Evolutionary conservation across 345 rosid genomes (phyloP).

Genomic region (Rhodamnia argentea): DNA sequence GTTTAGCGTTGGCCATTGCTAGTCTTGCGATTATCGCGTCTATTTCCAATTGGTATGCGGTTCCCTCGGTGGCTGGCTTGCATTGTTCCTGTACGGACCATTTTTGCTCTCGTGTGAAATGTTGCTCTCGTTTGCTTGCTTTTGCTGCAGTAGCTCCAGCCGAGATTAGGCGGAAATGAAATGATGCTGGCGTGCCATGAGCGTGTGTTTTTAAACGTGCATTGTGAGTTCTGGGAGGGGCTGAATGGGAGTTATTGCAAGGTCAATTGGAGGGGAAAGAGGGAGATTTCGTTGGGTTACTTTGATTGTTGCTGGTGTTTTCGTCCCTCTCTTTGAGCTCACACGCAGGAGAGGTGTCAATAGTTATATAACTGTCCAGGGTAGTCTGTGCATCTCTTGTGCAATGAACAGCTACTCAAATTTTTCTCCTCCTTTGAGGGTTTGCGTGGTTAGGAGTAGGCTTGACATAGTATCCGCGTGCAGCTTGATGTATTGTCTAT

Average conservation of each 20-base stretch:
- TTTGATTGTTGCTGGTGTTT: not conserved
- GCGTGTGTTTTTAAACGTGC: not conserved
- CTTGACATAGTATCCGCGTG: rapidly evolving
- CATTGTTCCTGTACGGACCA: not conserved
- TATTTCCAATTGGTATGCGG: not conserved
- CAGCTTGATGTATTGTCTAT: not conserved
- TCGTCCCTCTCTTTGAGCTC: not conserved
- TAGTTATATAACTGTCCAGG: not conserved
- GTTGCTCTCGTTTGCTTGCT: not conserved
- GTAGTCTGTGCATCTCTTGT: not conserved
- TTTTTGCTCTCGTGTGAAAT: not conserved
- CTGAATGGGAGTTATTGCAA: not conserved
- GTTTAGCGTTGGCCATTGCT: not conserved
- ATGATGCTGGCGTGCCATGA: not conserved
- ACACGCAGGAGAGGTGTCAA: not conserved
- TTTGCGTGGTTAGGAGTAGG: not conserved
- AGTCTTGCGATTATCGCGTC: not conserved
- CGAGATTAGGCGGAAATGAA: not conserved
- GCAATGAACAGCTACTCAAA: not conserved
- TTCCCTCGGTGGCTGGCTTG: not conserved
- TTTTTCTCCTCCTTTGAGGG: not conserved
- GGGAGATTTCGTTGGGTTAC: not conserved
- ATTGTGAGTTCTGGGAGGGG: not conserved
- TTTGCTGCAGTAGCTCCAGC: not conserved
- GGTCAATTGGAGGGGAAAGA: not conserved